Percentiles rank a stretch among this genome's conserved stretches.
Evolutionary conservation across 2,329 filamentous ascomycete species (phyloP).

Genomic region (Penicillium frequentans): DNA sequence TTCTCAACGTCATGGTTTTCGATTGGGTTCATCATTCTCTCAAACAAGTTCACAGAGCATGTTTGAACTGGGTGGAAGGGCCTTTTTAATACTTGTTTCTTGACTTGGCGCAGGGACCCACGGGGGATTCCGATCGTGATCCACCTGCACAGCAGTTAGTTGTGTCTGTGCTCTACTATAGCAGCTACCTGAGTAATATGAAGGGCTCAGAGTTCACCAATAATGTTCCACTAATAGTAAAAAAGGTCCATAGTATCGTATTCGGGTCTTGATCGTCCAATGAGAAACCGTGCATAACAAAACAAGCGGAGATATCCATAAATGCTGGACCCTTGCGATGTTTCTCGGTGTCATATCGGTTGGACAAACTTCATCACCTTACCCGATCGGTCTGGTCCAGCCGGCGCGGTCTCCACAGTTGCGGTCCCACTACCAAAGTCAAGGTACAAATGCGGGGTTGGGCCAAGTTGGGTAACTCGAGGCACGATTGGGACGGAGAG

Average conservation of each 20-base stretch:
- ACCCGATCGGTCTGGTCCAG: conserved; percentile 12
- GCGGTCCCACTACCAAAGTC: not conserved
- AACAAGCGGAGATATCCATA: not conserved
- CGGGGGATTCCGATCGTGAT: conserved; percentile 12
- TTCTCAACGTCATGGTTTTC: conserved; percentile 12
- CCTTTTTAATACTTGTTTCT: conserved; percentile 1
- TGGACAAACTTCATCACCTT: conserved; percentile 3
- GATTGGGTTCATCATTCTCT: not conserved
- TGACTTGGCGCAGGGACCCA: conserved; percentile 2
- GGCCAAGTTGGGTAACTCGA: not conserved
- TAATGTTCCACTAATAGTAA: not conserved
- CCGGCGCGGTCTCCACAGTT: conserved; percentile 2
- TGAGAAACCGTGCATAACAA: not conserved
- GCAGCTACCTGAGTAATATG: not conserved
- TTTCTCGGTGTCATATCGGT: not conserved
- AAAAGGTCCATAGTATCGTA: not conserved
- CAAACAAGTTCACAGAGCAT: not conserved
- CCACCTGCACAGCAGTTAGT: not conserved
- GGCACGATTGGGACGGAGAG: conserved; percentile 11
- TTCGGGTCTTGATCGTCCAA: not conserved
- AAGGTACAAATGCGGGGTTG: conserved; percentile 6
- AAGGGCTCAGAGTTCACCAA: not conserved
- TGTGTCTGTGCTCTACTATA: not conserved
- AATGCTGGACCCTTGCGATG: not conserved
- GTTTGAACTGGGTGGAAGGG: not conserved